Evolutionary conservation across 129 eudicot genomes (phyloP), one percentile per base, ranked within the genome.

Genomic region (Solidago caesia): DNA sequence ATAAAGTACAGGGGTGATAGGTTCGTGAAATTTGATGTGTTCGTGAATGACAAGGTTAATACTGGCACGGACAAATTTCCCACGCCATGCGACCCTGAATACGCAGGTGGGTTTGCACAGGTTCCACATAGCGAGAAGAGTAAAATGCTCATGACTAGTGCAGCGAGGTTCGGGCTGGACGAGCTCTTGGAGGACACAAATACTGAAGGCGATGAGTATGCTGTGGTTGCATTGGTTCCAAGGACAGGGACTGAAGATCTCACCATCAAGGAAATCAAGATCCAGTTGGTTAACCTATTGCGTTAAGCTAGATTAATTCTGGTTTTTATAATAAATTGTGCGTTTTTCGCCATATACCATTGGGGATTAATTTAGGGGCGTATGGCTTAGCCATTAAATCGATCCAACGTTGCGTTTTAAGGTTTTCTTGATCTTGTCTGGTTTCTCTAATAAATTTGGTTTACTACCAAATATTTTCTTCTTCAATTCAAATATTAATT

Each of bases 41-140:
- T 76, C 47, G 67, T 87, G 65, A 85, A 87, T 68, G 89, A 80
- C 51, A 79, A 82, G 6, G 84, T 85, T 7, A 84, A 88, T 3
- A 56, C 44, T 0, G 60, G 41, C 0, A 33, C 39, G 39, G 60
- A 11, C 6, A 42, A 33, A 46, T 0, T 60, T 0, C 63, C 82
- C 2, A 82, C 79, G 26, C 82, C 87, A 0, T 73, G 77, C 6
- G 81, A 64, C 45, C 76, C 88, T 1, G 96, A 87, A 84, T 89
- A 82, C 27, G 92, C 88, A 5, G 92, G 96, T 7, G 76, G 92
- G 16, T 89, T 80, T 51, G 56, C 88, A 4, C 77, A 81, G 65
- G 69, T 89, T 67, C 88, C 87, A 0, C 84, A 77, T 5, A 65
- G 13, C 8, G 33, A 29, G 6, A 67, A 39, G 63, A 64, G 64